Base-by-base conservation (phyloP, 228 moss, liverwort and hornwort species). In the Sphagnum fallax region DNA sequence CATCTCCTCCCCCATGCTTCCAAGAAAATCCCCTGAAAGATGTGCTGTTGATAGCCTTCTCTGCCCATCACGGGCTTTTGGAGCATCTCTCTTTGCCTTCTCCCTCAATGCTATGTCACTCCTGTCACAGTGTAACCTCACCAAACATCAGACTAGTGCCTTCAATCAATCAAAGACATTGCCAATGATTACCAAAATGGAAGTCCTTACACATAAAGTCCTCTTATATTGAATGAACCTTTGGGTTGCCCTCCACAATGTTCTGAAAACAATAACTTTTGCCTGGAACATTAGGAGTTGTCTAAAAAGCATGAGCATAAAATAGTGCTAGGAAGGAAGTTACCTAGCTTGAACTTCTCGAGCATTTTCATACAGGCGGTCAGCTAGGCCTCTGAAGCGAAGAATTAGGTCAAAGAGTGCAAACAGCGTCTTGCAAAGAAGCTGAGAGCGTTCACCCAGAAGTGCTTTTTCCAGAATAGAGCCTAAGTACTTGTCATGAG, bases 341-440 rank as follows among this genome's bases (percentile, higher is more conserved):
- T 87, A 97, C 96, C 98, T 93, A 57, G 93, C 83, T 71, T 98
- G 91, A 53, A 92, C 82, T 87, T 93, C 98, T 48, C 93, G 91
- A 4, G 98, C 98, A 69, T 90, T 93, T 75, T 98, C 98, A 65
- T 93, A 98, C 4, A 98, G 82, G 65, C 98, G 82, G 79, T 98
- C 98, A 57, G 98, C 93, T 58, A 98, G 88, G 61, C 93, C 93
- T 73, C 98, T 82, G 72, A 98, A 98, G 68, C 98, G 83, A 66
- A 98, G 84, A 71, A 98, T 98, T 52, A 98, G 98, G 75, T 93
- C 98, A 70, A 98, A 98, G 10, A 98, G 85, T 48, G 92, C 82
- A 77, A 89, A 93, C 13, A 98, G 91, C 13, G 93, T 98, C 80
- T 98, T 93, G 84, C 90, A 98, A 49, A 98, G 90, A 74, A 98